Percentiles rank a stretch among this genome's conserved stretches.
Conservation (phyloP, 306 rosid species). For the Argentina anserina region DNA sequence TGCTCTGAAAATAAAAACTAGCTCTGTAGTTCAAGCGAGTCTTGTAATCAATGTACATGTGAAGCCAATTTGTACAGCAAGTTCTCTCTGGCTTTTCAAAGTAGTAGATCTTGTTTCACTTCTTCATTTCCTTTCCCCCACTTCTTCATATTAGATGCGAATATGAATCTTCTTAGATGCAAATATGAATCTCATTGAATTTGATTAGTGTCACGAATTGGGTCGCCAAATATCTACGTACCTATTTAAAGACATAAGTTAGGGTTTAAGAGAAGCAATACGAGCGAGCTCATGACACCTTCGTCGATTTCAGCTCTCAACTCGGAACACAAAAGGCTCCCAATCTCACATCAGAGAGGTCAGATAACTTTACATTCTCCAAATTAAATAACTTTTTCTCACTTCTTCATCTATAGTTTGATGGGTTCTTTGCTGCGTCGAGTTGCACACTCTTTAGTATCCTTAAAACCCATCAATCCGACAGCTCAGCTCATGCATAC, state of each 20-base stretch:
- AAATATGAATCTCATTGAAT: no score
- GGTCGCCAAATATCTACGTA: no score
- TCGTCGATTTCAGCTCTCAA: no score
- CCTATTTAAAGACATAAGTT: no score
- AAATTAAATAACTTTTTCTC: background rate
- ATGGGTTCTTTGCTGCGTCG: conserved; percentile 14
- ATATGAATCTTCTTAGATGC: no score
- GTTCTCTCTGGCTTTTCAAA: conserved; percentile 38
- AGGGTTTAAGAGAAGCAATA: no score
- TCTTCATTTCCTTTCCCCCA: background rate
- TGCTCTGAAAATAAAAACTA: conserved; percentile 23
- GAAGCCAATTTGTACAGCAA: conserved; percentile 54
- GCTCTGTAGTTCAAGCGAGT: conserved; percentile 17
- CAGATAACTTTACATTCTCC: background rate
- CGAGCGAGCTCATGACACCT: no score
- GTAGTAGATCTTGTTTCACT: conserved; percentile 23
- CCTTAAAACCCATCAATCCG: conserved; percentile 11
- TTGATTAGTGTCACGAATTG: background rate
- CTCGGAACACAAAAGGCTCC: no score
- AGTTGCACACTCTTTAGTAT: background rate
- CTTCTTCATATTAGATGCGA: background rate
- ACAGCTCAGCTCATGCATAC: conserved; percentile 22
- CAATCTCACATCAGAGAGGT: background rate
- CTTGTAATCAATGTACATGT: conserved; percentile 27
- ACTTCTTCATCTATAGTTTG: background rate